Evolutionary conservation across 805 yeast genomes (phyloP), one percentile per base, ranked within the genome.

Genomic region (Candida suzukii): DNA sequence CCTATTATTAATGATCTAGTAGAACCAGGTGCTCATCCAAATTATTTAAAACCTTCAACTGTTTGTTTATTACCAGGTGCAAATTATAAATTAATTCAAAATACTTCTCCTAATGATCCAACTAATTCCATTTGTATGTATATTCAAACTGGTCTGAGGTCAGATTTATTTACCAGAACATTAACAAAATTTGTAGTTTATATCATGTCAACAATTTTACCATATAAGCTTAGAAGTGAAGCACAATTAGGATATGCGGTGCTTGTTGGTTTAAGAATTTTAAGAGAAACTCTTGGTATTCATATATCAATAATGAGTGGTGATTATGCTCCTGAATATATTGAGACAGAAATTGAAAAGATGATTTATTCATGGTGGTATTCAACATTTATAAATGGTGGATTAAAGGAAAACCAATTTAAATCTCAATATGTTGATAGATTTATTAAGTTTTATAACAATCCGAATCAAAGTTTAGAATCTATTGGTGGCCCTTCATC

Each of bases 221-320:
- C 64, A 1, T 61, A 69, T 2, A 78, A 73, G 37, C 56, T 83
- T 16, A 60, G 90, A 45, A 68, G 67, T 17, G 71, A 70, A 48
- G 70, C 68, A 43, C 83, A 78, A 46, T 56, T 83, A 41, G 90
- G 87, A 0, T 83, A 83, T 52, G 66, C 71, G 5, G 76, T 80
- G 0, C 48, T 71, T n/a, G 74, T 80, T 18, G 88, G 88, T 0
- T 41, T 70, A 21, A 60, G 84, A 44, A 49, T 72, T 0, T 56
- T 76, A 24, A 63, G 78, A 41, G 65, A 68, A 19, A 71, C 80
- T 0, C 56, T 73, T 26, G 91, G 91, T 1, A 44, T 82, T 3
- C 81, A 77, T 49, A 58, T 83, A 11, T 64, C 75, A 1, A 57
- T 80, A 0, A 71, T 79, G 67, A 78, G 87, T 46, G 70, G 73